Evolutionary conservation across 164 flowering plant species (phyloP), one percentile per base, ranked within the genome.

Genomic region (Protea cynaroides): DNA sequence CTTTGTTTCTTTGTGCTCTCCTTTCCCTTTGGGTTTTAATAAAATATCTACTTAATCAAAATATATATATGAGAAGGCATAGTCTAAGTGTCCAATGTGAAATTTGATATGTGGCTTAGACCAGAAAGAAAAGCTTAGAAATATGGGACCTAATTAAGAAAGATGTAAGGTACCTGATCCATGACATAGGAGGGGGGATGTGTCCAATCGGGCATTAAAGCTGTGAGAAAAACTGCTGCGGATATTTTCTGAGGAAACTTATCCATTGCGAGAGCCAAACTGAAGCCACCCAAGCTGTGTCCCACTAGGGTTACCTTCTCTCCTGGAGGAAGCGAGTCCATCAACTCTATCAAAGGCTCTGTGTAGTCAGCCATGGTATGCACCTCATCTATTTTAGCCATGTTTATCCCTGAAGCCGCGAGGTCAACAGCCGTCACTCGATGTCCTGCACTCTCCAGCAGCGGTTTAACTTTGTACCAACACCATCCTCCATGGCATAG

Each of bases 401-500:
- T n/a, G n/a, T n/a, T n/a, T n/a, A n/a, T n/a, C n/a, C n/a, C n/a
- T n/a, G n/a, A n/a, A n/a, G n/a, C n/a, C n/a, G n/a, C 75, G 1
- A 84, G 73, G 65, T 84, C 84, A 15, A 81, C 23, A 9, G 71
- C 74, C 15, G 81, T 84, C 23, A 80, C 86, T 2, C 56, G 56
- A 65, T 83, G 81, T 5, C 83, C 82, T 1, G 72, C 73, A 0
- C 65, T 15, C 72, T 74, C 70, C 0, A 86, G 82, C 67, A 44
- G 53, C 0, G 83, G 71, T 18, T 63, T 71, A 7, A 83, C 36
- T 69, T 83, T 84, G 76, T 80, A 74, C 87, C 89, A 87, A 24
- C 72, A 46, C n/a, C n/a, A n/a, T n/a, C n/a, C n/a, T n/a, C n/a
- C n/a, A n/a, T n/a, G n/a, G n/a, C n/a, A n/a, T n/a, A 69, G 66